These are phyloP conservation scores for Eucalyptus dawsonii DNA, from an alignment of 345 rosid species.

Conservation along the genomic window DNA sequence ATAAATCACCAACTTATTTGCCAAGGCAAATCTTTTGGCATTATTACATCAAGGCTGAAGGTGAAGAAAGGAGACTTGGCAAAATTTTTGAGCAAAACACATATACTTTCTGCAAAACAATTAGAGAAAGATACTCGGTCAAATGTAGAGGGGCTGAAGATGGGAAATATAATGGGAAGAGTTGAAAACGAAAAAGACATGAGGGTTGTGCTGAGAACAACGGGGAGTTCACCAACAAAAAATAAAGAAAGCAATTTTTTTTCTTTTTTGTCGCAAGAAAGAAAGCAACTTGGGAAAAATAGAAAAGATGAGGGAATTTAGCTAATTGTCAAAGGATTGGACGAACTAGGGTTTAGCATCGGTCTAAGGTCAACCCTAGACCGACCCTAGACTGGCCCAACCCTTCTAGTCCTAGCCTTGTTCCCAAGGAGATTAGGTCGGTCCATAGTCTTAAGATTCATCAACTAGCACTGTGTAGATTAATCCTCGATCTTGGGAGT, in stretches of 20 bases:
- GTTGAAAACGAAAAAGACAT: not conserved
- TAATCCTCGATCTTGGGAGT: too few relatives aligned
- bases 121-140: not conserved
- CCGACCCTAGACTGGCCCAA: too few relatives aligned
- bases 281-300: not conserved
- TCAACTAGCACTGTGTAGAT: too few relatives aligned
- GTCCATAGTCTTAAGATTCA: too few relatives aligned
- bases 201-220: not conserved
- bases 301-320: not conserved
- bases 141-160: not conserved
- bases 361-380: too few relatives aligned
- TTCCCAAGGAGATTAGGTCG: too few relatives aligned
- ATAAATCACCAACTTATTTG: too few relatives aligned
- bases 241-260: not conserved
- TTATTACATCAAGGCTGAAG: not conserved
- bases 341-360: too few relatives aligned
- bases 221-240: not conserved
- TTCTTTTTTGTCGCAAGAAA: too few relatives aligned
- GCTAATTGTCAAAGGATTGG: not conserved
- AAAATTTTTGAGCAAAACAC: not conserved
- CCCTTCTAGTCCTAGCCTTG: fast-evolving
- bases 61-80: not conserved
- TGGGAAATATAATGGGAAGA: not conserved
- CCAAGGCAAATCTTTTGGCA: not conserved
- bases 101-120: not conserved